A percentile compares a stretch with the other conserved stretches of the same genome.
These are phyloP conservation scores for Bondarzewia mesenterica DNA, from an alignment of 1,284 basidiomycete genomes.

Conservation along the genomic window DNA sequence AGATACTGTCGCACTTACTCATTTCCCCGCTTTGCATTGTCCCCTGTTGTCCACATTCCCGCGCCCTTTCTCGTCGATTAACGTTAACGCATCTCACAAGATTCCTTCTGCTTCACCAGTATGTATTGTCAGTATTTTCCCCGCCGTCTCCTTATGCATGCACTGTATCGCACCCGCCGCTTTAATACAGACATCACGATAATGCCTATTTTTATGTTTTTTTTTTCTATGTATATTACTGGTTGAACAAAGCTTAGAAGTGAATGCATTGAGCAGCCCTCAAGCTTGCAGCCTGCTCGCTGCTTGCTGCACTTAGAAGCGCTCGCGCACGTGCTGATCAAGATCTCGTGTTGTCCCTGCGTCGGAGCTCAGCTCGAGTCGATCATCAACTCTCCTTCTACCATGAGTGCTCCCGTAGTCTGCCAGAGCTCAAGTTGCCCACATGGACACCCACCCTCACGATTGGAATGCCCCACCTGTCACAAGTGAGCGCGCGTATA, in stretches of 20 bases:
- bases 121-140: conserved; percentile 9
- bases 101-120: conserved; percentile 8
- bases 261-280: no score
- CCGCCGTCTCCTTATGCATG: background rate
- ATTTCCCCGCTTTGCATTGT: conserved; percentile 5
- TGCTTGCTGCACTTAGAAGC: background rate
- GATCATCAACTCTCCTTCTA: background rate
- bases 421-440: conserved; percentile 67
- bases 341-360: background rate
- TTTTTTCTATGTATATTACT: no score
- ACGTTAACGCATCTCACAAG: conserved; percentile 4
- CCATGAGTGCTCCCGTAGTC: conserved; percentile 17
- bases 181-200: conserved; percentile 2
- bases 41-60: conserved; percentile 13
- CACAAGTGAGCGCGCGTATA: conserved; percentile 49
- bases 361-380: background rate
- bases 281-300: background rate
- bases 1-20: conserved; percentile 9
- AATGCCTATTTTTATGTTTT: background rate
- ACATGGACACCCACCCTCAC: conserved; percentile 69
- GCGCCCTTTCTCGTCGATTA: conserved; percentile 4
- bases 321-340: background rate
- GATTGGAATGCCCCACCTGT: conserved; percentile 77
- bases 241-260: no score
- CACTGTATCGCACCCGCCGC: conserved; percentile 1